Evolutionary conservation across 768 basidiomycete genomes (phyloP).

Genomic region (Agrocybe pediades): DNA sequence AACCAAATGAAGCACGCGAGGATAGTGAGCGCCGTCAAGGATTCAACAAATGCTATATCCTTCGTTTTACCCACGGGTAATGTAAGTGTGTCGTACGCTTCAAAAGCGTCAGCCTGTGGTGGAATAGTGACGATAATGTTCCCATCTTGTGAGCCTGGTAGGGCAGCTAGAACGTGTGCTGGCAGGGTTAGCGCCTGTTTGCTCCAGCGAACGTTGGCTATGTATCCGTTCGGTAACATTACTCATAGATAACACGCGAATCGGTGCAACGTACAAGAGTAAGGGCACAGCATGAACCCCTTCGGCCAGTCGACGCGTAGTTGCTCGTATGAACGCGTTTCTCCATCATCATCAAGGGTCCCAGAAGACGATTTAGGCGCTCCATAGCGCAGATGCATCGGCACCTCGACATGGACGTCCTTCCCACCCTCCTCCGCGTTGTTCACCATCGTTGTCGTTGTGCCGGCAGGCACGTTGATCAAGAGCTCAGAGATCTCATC

Average conservation of each 20-base stretch:
- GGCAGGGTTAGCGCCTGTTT: not conserved
- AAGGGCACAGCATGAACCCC: conserved; percentile 39
- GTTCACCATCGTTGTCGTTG: conserved; percentile 25
- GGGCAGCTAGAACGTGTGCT: conserved; percentile 9
- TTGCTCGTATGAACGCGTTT: conserved; percentile 21
- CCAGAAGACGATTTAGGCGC: conserved; percentile 16
- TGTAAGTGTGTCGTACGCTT: conserved; percentile 22
- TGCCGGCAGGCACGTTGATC: conserved; percentile 13
- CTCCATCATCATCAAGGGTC: conserved; percentile 1
- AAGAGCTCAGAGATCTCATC: conserved; percentile 21
- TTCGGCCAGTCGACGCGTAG: conserved; percentile 37
- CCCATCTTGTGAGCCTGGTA: conserved; percentile 6
- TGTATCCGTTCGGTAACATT: not conserved
- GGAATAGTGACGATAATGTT: conserved; percentile 21
- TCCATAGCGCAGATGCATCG: conserved; percentile 50
- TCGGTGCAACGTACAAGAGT: conserved; percentile 20
- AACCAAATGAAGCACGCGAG: conserved; percentile 41
- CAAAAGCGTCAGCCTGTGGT: conserved; percentile 11
- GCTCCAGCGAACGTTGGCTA: not conserved
- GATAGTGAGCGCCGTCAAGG: conserved; percentile 39
- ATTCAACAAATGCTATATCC: conserved; percentile 43
- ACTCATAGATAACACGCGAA: not conserved
- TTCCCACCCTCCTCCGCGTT: conserved; percentile 5
- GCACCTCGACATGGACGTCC: conserved; percentile 36
- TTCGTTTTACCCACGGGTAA: conserved; percentile 39